A percentile compares a stretch with the other conserved stretches of the same genome.
Conservation (phyloP, 345 rosid species). For the Kernera saxatilis region DNA sequence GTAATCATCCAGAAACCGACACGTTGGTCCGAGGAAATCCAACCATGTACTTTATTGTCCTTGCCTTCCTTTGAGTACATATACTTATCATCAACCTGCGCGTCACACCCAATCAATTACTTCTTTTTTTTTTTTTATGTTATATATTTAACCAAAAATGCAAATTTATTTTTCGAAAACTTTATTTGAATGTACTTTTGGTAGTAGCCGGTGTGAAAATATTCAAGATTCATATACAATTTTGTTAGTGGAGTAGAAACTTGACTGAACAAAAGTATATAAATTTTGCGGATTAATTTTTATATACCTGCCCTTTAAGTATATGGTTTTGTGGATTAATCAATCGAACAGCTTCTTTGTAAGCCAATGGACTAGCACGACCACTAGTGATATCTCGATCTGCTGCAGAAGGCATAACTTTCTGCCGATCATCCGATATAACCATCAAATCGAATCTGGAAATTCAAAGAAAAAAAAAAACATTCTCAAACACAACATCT, state of each 20-base stretch:
- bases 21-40: slow-evolving; percentile 49
- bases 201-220: background rate
- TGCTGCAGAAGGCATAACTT: slow-evolving; percentile 48
- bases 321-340: slow-evolving; percentile 45
- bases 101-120: background rate
- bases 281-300: background rate
- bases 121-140: too few relatives aligned
- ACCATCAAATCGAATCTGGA: slow-evolving; percentile 45
- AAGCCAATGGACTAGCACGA: slow-evolving; percentile 43
- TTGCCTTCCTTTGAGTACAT: slow-evolving; percentile 57
- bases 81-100: slow-evolving; percentile 90
- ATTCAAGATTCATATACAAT: background rate
- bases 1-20: slow-evolving; percentile 93
- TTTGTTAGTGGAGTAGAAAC: background rate
- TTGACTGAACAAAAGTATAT: background rate
- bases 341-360: slow-evolving; percentile 76
- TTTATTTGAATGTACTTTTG: background rate
- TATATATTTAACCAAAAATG: too few relatives aligned
- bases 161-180: too few relatives aligned
- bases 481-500: background rate
- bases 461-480: background rate
- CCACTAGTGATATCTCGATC: slow-evolving; percentile 33
- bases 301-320: slow-evolving; percentile 61
- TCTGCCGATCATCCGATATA: slow-evolving; percentile 58
- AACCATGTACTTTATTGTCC: slow-evolving; percentile 70